Conservation (phyloP, 148 eudicot species). For the Fagopyrum esculentum region DNA sequence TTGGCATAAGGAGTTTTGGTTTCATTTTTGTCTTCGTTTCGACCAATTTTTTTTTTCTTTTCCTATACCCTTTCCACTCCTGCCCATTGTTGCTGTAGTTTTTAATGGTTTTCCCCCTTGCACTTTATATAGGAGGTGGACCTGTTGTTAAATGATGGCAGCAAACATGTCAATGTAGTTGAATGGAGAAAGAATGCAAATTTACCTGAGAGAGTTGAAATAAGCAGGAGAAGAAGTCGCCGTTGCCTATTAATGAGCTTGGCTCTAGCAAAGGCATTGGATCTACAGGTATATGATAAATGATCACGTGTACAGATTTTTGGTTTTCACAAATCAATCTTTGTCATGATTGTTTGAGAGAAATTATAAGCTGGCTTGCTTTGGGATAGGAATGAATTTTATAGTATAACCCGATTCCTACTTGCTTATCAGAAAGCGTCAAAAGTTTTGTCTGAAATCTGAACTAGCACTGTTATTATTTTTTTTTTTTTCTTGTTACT, state of each 20-base stretch:
- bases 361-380: not conserved
- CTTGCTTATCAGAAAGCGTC: not conserved
- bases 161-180: constrained; percentile 83
- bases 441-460: not conserved
- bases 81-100: not conserved
- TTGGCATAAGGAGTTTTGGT: not conserved
- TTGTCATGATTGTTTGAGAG: not conserved
- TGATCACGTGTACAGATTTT: not conserved
- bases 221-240: constrained; percentile 92
- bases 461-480: no score
- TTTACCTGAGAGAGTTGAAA: constrained; percentile 75
- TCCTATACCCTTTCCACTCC: not conserved
- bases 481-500: not conserved
- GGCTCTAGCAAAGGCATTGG: constrained; percentile 82
- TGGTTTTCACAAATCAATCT: not conserved
- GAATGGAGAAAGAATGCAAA: constrained; percentile 79
- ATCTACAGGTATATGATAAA: constrained; percentile 55
- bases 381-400: not conserved
- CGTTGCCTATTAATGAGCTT: constrained; percentile 92
- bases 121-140: constrained; percentile 77
- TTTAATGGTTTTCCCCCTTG: constrained; percentile 7
- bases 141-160: constrained; percentile 93
- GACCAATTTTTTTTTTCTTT: not conserved
- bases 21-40: not conserved
- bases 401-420: not conserved